Evolutionary conservation across 441 rosid genomes (phyloP), one percentile per base, ranked within the genome.

Genomic region (Corymbia calophylla): DNA sequence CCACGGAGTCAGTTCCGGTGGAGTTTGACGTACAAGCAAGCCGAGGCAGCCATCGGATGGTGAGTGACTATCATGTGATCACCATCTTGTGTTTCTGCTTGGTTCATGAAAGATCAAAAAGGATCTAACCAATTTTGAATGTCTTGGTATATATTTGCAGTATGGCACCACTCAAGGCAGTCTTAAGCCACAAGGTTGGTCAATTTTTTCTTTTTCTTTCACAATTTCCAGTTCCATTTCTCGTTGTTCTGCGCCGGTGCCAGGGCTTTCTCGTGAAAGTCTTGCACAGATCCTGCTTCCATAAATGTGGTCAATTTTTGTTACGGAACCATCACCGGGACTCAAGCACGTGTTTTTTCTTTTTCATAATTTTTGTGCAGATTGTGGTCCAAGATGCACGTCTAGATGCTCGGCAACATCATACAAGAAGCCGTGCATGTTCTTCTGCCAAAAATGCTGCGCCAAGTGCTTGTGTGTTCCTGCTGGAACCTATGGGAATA

Each of bases 391-490:
- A 35, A 49, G 89, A 47, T 92, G 93, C 92, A 87, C 27, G 0
- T 29, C 49, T 1, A 88, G 94, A 80, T 93, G 94, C 91, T 92
- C 93, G 2, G 92, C 89, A 8, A 93, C 94, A 2, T 47, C 93
- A 2, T 91, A 53, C 91, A 93, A 90, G 93, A 93, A 93, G 88
- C 97, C 97, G 56, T 95, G 98, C 93, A 54, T 95, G 92, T 94
- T 94, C 91, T 95, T 95, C 94, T 94, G 98, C 89, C 93, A 94
- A 86, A 95, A 95, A 89, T 96, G 98, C 87, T 95, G 96, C 29
- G 92, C 95, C 39, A 94, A 93, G 88, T 94, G 95, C 91, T 87
- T 94, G 90, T 94, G 95, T 88, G 94, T 93, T 13, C 95, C 95
- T 25, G 91, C 95, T 2, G 95, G 95, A 14, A 93, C 94, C n/a